Evolutionary conservation across 1,139 yeast genomes (phyloP), one percentile per base, ranked within the genome.

Genomic region (Debaryomycetaceae sp.): DNA sequence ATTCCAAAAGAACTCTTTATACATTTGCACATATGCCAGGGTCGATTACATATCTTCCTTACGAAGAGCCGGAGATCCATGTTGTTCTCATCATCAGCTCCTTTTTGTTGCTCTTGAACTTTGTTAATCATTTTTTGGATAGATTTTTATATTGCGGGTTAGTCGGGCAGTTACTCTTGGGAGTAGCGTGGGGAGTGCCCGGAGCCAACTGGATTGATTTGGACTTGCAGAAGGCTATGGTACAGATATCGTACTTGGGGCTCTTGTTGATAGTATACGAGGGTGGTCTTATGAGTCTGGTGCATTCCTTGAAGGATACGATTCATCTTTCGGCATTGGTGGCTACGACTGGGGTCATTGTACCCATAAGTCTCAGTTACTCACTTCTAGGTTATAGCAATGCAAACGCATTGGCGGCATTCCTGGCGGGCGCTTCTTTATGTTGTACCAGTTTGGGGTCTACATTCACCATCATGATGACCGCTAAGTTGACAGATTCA

Each of bases 371-470:
- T 5, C 36, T 44, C n/a, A 44, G 47, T 36, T 41, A 41, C 31
- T 9, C 41, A 17, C 36, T 44, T 22, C 11, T 44, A 27, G 35
- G 41, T 9, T 43, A 31, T 38, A 38, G 45, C 6, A 34, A 37
- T n/a, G 45, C 42, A 9, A 24, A 44, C 8, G 31, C 47, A 5
- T 41, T 41, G 4, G 47, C 47, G 6, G 39, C 47, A n/a, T 44
- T 44, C 41, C 31, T 44, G 11, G 44, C 47, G 5, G 47, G 47
- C 8, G 47, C 47, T 13, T 41, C 47, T 5, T 37, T 44, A 23
- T 38, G 47, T 17, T 44, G 45, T 24, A 44, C 47, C 31, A 44
- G 47, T 31, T 41, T 44, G n/a, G 47, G 47, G n/a, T 31, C 47
- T 33, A 39, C 47, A 24, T 39, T 44, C 30, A 43, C 47, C 6